Percentiles rank a stretch among this genome's conserved stretches.
Evolutionary conservation across 495 filamentous ascomycete species (phyloP).

Genomic region (Penicillium nucicola): DNA sequence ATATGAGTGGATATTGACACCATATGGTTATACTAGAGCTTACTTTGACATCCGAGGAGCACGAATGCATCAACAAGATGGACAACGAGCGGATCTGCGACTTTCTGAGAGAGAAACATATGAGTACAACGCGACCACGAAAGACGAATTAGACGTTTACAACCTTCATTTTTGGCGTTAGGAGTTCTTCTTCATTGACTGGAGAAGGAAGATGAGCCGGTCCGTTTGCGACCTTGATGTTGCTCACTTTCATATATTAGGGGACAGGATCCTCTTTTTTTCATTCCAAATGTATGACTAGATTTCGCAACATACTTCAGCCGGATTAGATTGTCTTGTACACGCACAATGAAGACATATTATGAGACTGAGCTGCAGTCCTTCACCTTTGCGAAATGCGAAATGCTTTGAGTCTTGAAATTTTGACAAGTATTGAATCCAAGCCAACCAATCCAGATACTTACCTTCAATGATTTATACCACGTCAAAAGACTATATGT

Average conservation of each 20-base stretch:
- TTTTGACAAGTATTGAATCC: too few relatives aligned
- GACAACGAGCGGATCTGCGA: conserved; percentile 4
- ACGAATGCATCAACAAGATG: conserved; percentile 3
- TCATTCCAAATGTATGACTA: neutral
- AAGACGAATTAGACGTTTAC: neutral
- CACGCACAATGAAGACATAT: too few relatives aligned
- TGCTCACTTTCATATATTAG: neutral
- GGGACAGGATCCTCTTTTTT: conserved; percentile 3
- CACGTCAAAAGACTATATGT: too few relatives aligned
- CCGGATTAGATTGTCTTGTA: too few relatives aligned
- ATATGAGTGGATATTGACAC: neutral
- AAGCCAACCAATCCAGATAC: too few relatives aligned
- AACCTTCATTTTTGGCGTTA: neutral
- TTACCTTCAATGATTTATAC: too few relatives aligned
- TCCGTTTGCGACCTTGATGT: neutral
- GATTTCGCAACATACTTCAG: neutral
- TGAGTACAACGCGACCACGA: neutral
- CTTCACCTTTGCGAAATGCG: too few relatives aligned
- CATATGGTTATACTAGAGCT: neutral
- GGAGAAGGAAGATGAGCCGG: neutral
- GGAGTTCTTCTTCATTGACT: neutral
- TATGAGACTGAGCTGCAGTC: too few relatives aligned
- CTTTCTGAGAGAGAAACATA: conserved; percentile 4
- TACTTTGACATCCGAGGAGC: neutral
- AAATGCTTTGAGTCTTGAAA: too few relatives aligned